Evolutionary conservation across 805 yeast species (phyloP).

Genomic region (Barnettozyma botsteinii): DNA sequence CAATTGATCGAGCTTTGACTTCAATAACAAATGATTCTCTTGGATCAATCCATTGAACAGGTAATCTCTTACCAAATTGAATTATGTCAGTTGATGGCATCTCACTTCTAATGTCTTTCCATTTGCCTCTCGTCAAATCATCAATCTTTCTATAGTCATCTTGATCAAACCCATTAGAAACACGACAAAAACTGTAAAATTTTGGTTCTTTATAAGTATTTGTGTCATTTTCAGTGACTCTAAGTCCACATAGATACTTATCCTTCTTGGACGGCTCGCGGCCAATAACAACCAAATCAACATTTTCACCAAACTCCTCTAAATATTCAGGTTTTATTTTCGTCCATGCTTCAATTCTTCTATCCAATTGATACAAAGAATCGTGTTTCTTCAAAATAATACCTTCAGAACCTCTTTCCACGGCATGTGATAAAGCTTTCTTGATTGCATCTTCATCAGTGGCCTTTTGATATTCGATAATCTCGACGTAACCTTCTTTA

Average conservation of each 20-base stretch:
- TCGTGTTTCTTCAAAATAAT: constrained; percentile 63
- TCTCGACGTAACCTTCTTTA: constrained; percentile 37
- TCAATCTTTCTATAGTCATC: constrained; percentile 58
- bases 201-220: constrained; percentile 18
- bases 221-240: constrained; percentile 35
- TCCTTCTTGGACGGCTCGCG: constrained; percentile 64
- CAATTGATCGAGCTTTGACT: constrained; percentile 74
- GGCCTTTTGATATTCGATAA: constrained; percentile 38
- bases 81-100: constrained; percentile 39
- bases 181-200: constrained; percentile 65
- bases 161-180: constrained; percentile 77
- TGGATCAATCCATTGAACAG: constrained; percentile 79
- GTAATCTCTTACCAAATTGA: constrained; percentile 54
- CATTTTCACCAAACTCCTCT: constrained; percentile 78
- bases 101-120: constrained; percentile 41
- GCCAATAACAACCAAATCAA: constrained; percentile 78
- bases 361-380: constrained; percentile 56
- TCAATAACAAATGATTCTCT: constrained; percentile 72
- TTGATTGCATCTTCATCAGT: constrained; percentile 47
- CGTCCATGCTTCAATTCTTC: constrained; percentile 64
- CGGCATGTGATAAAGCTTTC: constrained; percentile 48
- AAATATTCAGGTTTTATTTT: constrained; percentile 90
- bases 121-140: constrained; percentile 49
- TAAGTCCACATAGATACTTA: constrained; percentile 68
- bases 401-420: constrained; percentile 71